Evolutionary conservation across 148 eudicot species (phyloP).

Genomic region (Camellia granthamiana): DNA sequence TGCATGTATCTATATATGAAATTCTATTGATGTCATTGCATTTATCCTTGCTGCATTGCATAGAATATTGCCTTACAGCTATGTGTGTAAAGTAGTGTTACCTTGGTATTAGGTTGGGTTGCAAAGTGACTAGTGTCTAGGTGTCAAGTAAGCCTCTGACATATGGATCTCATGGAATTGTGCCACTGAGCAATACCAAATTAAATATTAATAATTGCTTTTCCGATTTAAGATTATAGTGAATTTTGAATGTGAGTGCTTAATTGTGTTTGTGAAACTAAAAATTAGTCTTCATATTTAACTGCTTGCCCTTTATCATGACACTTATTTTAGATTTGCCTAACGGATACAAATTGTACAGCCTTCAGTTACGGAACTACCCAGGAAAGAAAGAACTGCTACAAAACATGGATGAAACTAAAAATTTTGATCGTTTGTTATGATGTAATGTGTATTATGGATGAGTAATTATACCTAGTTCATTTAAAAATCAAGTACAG

Average conservation of each 20-base stretch:
- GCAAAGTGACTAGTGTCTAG: background rate
- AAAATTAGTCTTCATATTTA: background rate
- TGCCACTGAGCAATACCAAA: background rate
- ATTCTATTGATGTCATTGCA: constrained; percentile 1
- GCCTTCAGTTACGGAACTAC: too few species aligned
- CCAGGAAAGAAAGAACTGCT: too few species aligned
- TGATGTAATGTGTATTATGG: background rate
- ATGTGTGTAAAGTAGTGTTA: background rate
- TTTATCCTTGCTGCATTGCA: background rate
- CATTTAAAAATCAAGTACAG: background rate
- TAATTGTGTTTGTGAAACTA: background rate
- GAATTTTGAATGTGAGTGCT: background rate
- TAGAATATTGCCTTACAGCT: background rate
- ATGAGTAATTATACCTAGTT: background rate
- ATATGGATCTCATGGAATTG: background rate
- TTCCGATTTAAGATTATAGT: background rate
- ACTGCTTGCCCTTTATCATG: constrained; percentile 9
- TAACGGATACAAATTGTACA: background rate
- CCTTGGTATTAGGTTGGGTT: background rate
- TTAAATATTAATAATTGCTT: background rate
- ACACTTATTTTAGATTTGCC: background rate
- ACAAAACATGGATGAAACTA: background rate
- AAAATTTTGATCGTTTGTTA: background rate
- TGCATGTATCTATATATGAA: background rate
- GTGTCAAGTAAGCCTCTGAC: background rate